Conservation (phyloP, 768 basidiomycete species). For the Termitomyces sp. region DNA sequence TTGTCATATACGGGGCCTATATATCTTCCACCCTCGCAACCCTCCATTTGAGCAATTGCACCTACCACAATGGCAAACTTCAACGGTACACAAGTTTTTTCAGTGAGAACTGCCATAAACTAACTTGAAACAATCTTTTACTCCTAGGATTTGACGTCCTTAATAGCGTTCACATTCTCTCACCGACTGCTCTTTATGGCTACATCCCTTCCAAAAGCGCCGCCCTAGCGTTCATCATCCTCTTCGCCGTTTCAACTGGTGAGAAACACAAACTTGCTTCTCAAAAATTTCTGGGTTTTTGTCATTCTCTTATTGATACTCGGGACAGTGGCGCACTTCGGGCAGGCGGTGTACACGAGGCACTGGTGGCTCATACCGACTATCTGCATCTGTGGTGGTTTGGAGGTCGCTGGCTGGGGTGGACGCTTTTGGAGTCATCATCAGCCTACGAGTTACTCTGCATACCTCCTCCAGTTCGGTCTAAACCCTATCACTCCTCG, state of each 20-base stretch:
- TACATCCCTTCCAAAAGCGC: slow-evolving; percentile 35
- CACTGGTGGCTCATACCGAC: slow-evolving; percentile 53
- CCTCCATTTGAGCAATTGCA: not conserved
- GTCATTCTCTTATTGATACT: not conserved
- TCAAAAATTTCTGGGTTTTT: not conserved
- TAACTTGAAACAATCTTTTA: not conserved
- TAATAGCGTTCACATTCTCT: not conserved
- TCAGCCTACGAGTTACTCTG: slow-evolving; percentile 13
- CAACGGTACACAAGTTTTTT: not conserved
- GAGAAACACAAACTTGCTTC: not conserved
- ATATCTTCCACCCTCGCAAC: not conserved
- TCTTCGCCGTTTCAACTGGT: slow-evolving; percentile 36
- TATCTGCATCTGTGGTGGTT: slow-evolving; percentile 35
- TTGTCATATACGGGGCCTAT: not conserved
- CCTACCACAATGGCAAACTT: not conserved
- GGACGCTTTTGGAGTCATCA: slow-evolving; percentile 47
- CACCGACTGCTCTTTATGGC: slow-evolving; percentile 20
- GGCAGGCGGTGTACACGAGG: slow-evolving; percentile 35
- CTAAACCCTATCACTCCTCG: not conserved
- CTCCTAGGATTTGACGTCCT: not conserved
- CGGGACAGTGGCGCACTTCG: slow-evolving; percentile 36
- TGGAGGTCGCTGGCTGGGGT: slow-evolving; percentile 52
- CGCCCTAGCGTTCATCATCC: slow-evolving; percentile 30
- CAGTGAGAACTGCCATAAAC: not conserved
- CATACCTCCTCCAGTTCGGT: slow-evolving; percentile 36